Evolutionary conservation across 2,329 filamentous ascomycete species (phyloP).

Genomic region (Phialophora verrucosa): DNA sequence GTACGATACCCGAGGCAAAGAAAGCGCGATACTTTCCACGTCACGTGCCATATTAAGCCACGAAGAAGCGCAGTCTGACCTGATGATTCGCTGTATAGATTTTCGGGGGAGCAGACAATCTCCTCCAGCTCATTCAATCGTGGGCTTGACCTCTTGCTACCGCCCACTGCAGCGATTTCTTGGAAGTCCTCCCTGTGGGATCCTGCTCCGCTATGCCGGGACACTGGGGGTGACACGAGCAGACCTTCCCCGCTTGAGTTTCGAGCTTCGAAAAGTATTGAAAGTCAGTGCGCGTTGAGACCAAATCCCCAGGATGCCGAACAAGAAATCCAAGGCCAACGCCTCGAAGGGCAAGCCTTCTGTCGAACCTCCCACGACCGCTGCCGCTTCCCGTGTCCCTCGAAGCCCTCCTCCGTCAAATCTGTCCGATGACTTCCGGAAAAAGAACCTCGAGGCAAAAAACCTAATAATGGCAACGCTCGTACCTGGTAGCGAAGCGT

Average conservation of each 20-base stretch:
- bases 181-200: neutral
- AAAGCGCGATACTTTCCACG: neutral
- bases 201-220: conserved; percentile 14
- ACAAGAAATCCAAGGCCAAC: conserved; percentile 31
- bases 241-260: neutral
- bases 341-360: conserved; percentile 25
- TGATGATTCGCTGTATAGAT: neutral
- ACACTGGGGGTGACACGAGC: conserved; percentile 18
- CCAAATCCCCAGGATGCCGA: conserved; percentile 23
- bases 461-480: conserved; percentile 38
- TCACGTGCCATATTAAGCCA: neutral
- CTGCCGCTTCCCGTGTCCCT: neutral
- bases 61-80: neutral
- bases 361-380: conserved; percentile 6
- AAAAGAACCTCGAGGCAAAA: conserved; percentile 33
- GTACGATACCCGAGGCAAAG: neutral
- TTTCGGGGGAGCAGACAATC: neutral
- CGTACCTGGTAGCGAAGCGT: conserved; percentile 34
- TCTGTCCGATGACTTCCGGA: conserved; percentile 24
- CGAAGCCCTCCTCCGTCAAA: neutral
- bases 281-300: neutral
- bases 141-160: neutral
- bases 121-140: neutral
- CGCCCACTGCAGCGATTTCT: neutral
- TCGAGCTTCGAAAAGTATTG: neutral